Conservation (phyloP, 495 filamentous ascomycete species). For the Astrothelium macrocarpum region DNA sequence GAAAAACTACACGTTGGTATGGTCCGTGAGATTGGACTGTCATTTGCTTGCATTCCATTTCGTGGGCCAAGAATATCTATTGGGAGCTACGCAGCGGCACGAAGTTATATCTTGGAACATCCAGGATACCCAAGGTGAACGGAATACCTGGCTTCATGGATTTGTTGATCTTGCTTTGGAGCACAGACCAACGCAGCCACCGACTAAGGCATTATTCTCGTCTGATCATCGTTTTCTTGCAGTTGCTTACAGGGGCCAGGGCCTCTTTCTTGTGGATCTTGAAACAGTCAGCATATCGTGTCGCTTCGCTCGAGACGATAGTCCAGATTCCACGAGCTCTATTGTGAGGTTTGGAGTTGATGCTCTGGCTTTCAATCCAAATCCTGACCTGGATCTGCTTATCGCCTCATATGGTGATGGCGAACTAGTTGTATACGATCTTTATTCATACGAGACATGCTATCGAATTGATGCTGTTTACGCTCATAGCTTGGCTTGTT, state of each 20-base stretch:
- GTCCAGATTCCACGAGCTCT: neutral
- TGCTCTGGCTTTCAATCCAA: conserved; percentile 10
- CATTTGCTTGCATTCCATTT: neutral
- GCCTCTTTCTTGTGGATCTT: neutral
- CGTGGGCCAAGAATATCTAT: neutral
- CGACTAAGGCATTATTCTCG: neutral
- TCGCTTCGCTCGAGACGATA: neutral
- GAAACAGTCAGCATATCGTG: neutral
- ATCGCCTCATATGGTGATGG: conserved; percentile 10
- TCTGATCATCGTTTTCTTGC: neutral
- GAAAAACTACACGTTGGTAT: neutral
- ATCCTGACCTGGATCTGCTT: conserved; percentile 5
- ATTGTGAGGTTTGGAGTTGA: neutral
- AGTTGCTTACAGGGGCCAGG: neutral
- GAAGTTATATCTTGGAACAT: conserved; percentile 1
- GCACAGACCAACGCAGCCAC: conserved; percentile 5
- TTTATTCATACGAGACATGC: neutral
- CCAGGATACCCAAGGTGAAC: conserved; percentile 3
- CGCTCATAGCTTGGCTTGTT: conserved; percentile 24
- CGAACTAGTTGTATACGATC: conserved; percentile 4
- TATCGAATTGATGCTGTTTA: conserved; percentile 1
- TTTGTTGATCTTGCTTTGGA: neutral
- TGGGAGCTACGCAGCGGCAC: neutral
- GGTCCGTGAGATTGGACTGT: neutral
- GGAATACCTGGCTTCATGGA: neutral